These are phyloP conservation scores for Leccinum pachyderme DNA, from an alignment of 1,284 basidiomycete genomes.

Conservation along the genomic window DNA sequence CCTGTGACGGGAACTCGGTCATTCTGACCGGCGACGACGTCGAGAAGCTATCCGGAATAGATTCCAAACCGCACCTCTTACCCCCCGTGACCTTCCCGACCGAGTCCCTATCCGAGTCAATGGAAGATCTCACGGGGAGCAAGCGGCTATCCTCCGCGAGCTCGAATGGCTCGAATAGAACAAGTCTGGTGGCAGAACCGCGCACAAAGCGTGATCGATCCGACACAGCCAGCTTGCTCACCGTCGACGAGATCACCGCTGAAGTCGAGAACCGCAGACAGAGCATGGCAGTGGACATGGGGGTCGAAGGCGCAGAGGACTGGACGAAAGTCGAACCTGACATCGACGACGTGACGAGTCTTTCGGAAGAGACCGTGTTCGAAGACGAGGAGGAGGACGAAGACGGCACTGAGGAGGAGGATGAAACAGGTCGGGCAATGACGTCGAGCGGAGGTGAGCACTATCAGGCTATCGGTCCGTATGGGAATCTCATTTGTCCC, in stretches of 20 bases:
- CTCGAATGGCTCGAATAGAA: conserved; percentile 63
- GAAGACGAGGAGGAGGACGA: conserved; percentile 41
- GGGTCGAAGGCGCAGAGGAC: conserved; percentile 55
- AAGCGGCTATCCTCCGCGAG: conserved; percentile 38
- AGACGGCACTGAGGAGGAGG: conserved; percentile 49
- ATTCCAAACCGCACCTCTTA: conserved; percentile 56
- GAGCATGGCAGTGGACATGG: conserved; percentile 45
- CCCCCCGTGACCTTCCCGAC: conserved; percentile 80
- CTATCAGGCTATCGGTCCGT: neutral
- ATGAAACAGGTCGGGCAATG: conserved; percentile 54
- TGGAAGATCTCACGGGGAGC: conserved; percentile 52
- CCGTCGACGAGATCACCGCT: conserved; percentile 96
- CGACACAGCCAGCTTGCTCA: conserved; percentile 90
- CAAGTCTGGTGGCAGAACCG: conserved; percentile 77
- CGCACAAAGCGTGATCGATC: conserved; percentile 79
- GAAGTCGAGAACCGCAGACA: conserved; percentile 86
- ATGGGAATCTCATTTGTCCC: conserved; percentile 1
- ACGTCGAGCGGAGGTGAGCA: conserved; percentile 63
- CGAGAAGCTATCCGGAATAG: conserved; percentile 33
- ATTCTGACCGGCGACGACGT: conserved; percentile 52
- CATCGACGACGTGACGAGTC: conserved; percentile 38
- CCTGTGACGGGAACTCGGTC: conserved; percentile 57
- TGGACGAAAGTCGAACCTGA: conserved; percentile 64
- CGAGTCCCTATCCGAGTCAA: conserved; percentile 76
- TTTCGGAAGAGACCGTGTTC: conserved; percentile 46